Conservation (phyloP, 208 protist species). For the Wallacemonas sp. region DNA sequence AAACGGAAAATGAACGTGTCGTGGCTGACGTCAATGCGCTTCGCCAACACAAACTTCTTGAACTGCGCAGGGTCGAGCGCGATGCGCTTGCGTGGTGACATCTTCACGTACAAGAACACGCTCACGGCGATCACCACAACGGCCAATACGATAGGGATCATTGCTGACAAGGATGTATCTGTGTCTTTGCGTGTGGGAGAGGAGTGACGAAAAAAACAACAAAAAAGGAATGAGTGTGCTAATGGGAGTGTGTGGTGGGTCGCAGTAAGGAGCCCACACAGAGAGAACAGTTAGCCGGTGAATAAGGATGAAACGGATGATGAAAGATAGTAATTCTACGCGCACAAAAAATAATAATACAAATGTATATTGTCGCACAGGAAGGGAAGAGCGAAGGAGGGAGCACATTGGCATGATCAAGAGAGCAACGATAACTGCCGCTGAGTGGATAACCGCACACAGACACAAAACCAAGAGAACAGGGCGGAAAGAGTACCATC, state of each 20-base stretch:
- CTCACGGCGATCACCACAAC: constrained; percentile 29
- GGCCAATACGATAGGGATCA: constrained; percentile 21
- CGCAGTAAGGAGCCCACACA: too few relatives aligned
- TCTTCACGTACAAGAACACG: constrained; percentile 27
- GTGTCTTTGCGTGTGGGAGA: constrained; percentile 3
- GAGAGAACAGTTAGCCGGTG: not conserved
- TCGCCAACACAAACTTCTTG: constrained; percentile 55
- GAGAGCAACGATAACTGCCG: too few relatives aligned
- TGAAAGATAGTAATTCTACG: not conserved
- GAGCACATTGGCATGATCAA: too few relatives aligned
- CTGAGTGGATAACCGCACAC: too few relatives aligned
- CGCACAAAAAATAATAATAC: not conserved
- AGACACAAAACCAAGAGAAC: too few relatives aligned
- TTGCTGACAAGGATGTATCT: not conserved
- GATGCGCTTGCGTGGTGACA: constrained; percentile 11
- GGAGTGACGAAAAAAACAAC: constrained; percentile 7
- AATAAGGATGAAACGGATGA: not conserved
- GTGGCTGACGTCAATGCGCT: constrained; percentile 64
- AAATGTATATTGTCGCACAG: too few relatives aligned
- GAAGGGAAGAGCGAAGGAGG: too few relatives aligned
- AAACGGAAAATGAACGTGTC: constrained; percentile 87
- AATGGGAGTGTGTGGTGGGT: too few relatives aligned
- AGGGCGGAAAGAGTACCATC: too few relatives aligned
- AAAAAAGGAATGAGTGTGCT: too few relatives aligned
- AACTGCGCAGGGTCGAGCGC: constrained; percentile 60